Conservation (phyloP, 2,329 filamentous ascomycete genomes). For the Aspergillus sp. region DNA sequence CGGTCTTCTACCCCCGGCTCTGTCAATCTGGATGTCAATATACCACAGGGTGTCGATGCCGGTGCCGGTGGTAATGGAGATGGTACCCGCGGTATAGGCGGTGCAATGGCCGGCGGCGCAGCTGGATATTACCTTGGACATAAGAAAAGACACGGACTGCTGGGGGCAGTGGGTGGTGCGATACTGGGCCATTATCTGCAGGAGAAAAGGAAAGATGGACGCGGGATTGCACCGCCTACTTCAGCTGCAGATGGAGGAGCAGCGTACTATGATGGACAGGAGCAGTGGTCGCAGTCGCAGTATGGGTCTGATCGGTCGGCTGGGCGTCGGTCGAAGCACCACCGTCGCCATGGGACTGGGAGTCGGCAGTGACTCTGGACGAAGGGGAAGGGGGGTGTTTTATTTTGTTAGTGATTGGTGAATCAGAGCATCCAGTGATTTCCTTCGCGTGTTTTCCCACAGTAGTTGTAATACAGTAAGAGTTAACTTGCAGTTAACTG, state of each 20-base stretch:
- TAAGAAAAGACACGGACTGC: constrained; percentile 55
- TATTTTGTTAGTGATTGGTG: no score
- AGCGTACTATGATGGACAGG: constrained; percentile 39
- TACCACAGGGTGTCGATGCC: no score
- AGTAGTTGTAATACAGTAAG: no score
- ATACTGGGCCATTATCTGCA: constrained; percentile 57
- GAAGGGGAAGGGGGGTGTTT: no score
- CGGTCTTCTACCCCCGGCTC: no score
- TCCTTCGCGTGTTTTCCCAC: not conserved
- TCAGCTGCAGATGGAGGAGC: no score
- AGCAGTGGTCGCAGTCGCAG: constrained; percentile 21
- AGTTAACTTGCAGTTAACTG: not conserved
- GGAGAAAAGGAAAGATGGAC: constrained; percentile 37
- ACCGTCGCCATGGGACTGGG: constrained; percentile 17
- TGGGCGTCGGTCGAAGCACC: constrained; percentile 21
- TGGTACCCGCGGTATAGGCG: constrained; percentile 58
- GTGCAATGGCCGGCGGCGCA: constrained; percentile 57
- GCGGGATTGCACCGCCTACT: no score
- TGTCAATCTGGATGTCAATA: no score
- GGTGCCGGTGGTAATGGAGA: constrained; percentile 25
- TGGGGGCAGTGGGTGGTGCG: constrained; percentile 59
- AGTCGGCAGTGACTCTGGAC: not conserved
- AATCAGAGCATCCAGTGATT: not conserved
- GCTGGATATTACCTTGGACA: constrained; percentile 59
- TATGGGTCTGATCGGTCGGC: constrained; percentile 16